Evolutionary conservation across 306 rosid species (phyloP).

Genomic region (Prunus salicina): DNA sequence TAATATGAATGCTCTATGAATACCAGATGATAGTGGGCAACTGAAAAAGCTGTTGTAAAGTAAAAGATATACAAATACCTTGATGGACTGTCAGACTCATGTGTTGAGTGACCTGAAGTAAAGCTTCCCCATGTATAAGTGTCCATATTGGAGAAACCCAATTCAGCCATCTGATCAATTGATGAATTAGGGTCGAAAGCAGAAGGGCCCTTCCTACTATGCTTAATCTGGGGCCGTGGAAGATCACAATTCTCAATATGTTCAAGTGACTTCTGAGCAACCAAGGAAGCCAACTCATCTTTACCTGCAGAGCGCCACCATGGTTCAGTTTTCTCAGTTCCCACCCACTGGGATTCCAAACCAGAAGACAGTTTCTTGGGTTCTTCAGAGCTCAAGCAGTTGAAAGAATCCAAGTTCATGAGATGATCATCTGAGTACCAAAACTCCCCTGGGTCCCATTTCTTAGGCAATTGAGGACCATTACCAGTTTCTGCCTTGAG

Average conservation of each 20-base stretch:
- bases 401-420: constrained; percentile 48
- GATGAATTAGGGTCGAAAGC: constrained; percentile 41
- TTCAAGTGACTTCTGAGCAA: constrained; percentile 76
- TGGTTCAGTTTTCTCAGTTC: constrained; percentile 49
- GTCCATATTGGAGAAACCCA: constrained; percentile 33
- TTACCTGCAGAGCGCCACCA: constrained; percentile 83
- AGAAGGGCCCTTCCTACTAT: constrained; percentile 26
- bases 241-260: constrained; percentile 84
- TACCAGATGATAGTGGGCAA: background rate
- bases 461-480: constrained; percentile 32
- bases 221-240: constrained; percentile 60
- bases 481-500: constrained; percentile 36
- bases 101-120: constrained; percentile 35
- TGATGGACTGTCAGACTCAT: constrained; percentile 38
- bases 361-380: constrained; percentile 41
- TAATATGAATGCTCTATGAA: background rate
- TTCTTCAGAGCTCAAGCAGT: constrained; percentile 38
- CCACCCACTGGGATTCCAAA: constrained; percentile 51
- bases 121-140: constrained; percentile 38
- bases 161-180: constrained; percentile 40
- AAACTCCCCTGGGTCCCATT: constrained; percentile 43
- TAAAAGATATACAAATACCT: constrained; percentile 37
- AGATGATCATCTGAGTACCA: constrained; percentile 47
- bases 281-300: constrained; percentile 80
- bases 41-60: constrained; percentile 1